Percentiles rank a stretch among this genome's conserved stretches.
Evolutionary conservation across 1,284 basidiomycete species (phyloP).

Genomic region (Irpex rosettiformis): DNA sequence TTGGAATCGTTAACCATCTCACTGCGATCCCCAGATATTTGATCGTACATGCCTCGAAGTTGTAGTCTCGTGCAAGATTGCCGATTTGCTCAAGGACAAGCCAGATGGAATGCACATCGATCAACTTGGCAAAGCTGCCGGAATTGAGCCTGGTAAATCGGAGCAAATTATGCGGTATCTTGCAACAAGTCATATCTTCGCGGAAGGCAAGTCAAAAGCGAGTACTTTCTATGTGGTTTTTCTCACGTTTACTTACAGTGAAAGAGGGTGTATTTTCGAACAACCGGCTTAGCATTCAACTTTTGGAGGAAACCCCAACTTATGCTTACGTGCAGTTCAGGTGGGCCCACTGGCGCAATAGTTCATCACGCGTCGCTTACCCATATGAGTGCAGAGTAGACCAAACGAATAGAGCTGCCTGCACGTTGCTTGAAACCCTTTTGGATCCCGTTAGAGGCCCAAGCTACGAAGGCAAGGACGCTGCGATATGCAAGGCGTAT

Average conservation of each 20-base stretch:
- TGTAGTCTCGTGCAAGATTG: neutral
- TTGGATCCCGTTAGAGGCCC: too few species aligned
- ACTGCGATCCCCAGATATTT: too few species aligned
- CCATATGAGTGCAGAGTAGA: too few species aligned
- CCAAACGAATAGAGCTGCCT: too few species aligned
- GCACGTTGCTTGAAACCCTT: too few species aligned
- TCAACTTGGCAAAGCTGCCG: neutral
- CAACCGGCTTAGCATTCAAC: constrained; percentile 13
- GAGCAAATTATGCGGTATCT: neutral
- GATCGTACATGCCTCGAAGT: too few species aligned
- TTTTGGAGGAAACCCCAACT: constrained; percentile 10
- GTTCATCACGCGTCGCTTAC: neutral
- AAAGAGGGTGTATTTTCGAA: constrained; percentile 25
- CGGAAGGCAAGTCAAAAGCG: neutral
- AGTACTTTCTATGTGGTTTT: neutral
- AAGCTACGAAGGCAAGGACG: too few species aligned
- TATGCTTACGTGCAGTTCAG: too few species aligned
- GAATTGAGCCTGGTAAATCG: neutral
- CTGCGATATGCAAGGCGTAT: too few species aligned
- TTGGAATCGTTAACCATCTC: too few species aligned
- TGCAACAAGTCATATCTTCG: constrained; percentile 2
- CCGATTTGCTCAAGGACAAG: neutral
- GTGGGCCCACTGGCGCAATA: neutral
- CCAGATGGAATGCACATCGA: neutral
- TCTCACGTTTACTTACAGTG: constrained; percentile 3